A percentile compares a stretch with the other conserved stretches of the same genome.
Evolutionary conservation across 1,139 yeast species (phyloP).

Genomic region (Trichomonascaceae sp.): DNA sequence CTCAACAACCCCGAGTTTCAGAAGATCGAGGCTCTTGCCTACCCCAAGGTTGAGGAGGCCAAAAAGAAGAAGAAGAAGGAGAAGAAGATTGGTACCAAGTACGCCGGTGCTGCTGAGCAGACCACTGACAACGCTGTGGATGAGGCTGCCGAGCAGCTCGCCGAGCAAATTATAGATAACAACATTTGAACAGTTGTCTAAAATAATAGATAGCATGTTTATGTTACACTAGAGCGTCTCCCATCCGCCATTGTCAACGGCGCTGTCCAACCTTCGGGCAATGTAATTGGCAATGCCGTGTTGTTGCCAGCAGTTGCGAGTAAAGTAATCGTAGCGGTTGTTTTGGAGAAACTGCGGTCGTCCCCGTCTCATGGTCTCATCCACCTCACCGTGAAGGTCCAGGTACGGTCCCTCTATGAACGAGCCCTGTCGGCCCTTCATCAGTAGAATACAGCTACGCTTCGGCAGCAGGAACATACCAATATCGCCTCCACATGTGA

Average conservation of each 20-base stretch:
- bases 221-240: constrained; percentile 48
- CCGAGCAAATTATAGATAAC: constrained; percentile 11
- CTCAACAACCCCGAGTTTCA: constrained; percentile 54
- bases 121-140: constrained; percentile 9
- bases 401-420: constrained; percentile 76
- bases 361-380: constrained; percentile 56
- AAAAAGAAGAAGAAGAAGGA: constrained; percentile 46
- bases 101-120: constrained; percentile 44
- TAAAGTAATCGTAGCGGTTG: constrained; percentile 53
- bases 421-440: constrained; percentile 57
- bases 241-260: constrained; percentile 90
- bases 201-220: too few species aligned
- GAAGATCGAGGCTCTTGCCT: constrained; percentile 63
- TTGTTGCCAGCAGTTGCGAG: constrained; percentile 59
- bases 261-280: constrained; percentile 67
- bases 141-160: constrained; percentile 23
- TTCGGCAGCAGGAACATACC: constrained; percentile 76
- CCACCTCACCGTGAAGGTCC: constrained; percentile 79
- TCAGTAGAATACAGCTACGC: constrained; percentile 52
- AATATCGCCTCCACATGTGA: constrained; percentile 43
- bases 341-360: constrained; percentile 58
- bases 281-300: constrained; percentile 69
- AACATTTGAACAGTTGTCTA: constrained; percentile 11
- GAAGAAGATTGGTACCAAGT: constrained; percentile 75
- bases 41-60: constrained; percentile 60